phyloP scores from a whole-genome alignment of 305 asterid species.

The Ilex paraguariensis region DNA sequence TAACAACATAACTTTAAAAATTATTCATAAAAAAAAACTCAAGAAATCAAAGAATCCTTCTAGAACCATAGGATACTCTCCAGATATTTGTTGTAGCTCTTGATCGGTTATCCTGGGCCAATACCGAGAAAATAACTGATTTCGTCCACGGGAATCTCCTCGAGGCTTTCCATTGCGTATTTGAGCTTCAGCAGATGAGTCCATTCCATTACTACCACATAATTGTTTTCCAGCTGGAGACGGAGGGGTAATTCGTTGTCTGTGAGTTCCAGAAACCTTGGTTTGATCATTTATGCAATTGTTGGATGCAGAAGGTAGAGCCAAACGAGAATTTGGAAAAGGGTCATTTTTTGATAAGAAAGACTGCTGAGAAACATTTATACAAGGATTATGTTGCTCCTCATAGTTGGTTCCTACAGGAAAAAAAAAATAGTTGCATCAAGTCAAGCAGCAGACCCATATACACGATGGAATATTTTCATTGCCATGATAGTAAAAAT shows the following conservation, averaged over 20 bases:
- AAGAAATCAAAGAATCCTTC: constrained; percentile 7
- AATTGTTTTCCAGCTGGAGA: constrained; percentile 38
- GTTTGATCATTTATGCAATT: constrained; percentile 35
- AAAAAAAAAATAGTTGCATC: constrained; percentile 14
- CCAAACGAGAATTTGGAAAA: constrained; percentile 31
- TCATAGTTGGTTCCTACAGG: constrained; percentile 43
- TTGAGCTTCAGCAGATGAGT: constrained; percentile 39
- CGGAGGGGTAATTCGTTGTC: constrained; percentile 25
- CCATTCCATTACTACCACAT: constrained; percentile 33
- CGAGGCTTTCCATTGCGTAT: constrained; percentile 42
- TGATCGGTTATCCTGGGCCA: constrained; percentile 60
- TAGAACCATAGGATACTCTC: constrained; percentile 63
- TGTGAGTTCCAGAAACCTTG: constrained; percentile 29
- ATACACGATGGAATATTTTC: background rate
- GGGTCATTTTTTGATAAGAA: constrained; percentile 34
- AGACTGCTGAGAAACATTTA: constrained; percentile 32
- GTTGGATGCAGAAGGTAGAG: constrained; percentile 36
- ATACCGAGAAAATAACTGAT: constrained; percentile 63
- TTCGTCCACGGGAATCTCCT: constrained; percentile 51
- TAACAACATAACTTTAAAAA: constrained; percentile 13
- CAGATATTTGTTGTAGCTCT: constrained; percentile 65
- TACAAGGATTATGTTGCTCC: constrained; percentile 40
- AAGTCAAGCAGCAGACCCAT: constrained; percentile 5
- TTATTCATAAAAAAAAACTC: too few relatives aligned
- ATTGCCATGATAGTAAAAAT: background rate